Evolutionary conservation across 306 rosid genomes (phyloP).

Genomic region (Gillenia trifoliata): DNA sequence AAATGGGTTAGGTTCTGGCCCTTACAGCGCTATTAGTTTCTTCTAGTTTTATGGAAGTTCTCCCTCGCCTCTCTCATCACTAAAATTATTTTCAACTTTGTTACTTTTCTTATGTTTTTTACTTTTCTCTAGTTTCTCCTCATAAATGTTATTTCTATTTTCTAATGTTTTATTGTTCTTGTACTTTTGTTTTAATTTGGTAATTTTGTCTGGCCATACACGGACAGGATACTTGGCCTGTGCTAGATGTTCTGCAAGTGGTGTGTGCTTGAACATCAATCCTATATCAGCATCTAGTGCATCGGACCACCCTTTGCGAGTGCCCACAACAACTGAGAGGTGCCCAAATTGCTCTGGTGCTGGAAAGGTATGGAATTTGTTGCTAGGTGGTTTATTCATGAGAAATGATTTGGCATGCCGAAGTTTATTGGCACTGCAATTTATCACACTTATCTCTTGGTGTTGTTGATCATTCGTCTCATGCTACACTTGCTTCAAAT

Average conservation of each 20-base stretch:
- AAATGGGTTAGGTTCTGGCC: not conserved
- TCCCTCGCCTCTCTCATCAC: not conserved
- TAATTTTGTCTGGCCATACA: conserved; percentile 3
- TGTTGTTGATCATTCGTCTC: not conserved
- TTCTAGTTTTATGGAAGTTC: too few relatives aligned
- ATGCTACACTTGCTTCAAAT: not conserved
- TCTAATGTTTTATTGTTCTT: not conserved
- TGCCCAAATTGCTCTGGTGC: conserved; percentile 79
- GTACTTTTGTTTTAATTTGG: not conserved
- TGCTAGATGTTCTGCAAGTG: conserved; percentile 86
- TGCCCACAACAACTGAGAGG: conserved; percentile 58
- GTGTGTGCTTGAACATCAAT: conserved; percentile 62
- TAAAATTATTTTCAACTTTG: not conserved
- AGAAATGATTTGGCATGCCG: not conserved
- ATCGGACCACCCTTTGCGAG: conserved; percentile 45
- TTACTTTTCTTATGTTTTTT: not conserved
- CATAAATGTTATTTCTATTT: not conserved
- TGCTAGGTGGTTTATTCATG: not conserved
- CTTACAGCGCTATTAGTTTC: not conserved
- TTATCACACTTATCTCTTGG: not conserved
- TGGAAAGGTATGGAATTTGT: conserved; percentile 63
- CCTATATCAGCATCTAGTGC: conserved; percentile 50
- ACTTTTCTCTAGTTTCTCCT: not conserved
- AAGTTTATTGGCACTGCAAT: not conserved
- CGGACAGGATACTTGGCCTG: conserved; percentile 87